Evolutionary conservation across 495 filamentous ascomycete species (phyloP).

Genomic region (Aspergillus campestris): DNA sequence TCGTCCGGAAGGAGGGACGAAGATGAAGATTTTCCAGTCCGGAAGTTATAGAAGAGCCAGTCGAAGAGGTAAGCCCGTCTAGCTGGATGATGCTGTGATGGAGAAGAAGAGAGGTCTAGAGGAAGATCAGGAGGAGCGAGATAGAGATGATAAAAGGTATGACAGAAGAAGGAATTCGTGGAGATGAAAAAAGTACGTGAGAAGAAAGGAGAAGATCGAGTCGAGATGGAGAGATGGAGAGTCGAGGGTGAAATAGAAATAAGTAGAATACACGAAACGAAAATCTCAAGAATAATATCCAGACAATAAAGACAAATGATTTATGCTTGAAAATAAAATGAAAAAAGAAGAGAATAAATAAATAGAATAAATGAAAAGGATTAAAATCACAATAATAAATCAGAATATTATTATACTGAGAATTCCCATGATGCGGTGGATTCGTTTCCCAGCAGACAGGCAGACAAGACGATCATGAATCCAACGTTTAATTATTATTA

Average conservation of each 20-base stretch:
- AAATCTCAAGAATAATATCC: background rate
- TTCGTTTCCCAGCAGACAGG: too few species aligned
- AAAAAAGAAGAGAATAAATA: background rate
- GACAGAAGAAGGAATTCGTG: too few species aligned
- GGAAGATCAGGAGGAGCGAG: background rate
- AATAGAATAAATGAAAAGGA: background rate
- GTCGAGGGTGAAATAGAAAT: background rate
- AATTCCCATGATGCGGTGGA: too few species aligned
- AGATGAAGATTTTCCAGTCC: too few species aligned
- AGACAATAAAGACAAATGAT: background rate
- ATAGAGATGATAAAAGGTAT: background rate
- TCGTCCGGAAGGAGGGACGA: too few species aligned
- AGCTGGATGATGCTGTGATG: background rate
- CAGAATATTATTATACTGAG: background rate
- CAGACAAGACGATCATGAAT: too few species aligned
- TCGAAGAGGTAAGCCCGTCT: too few species aligned
- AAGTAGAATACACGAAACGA: background rate
- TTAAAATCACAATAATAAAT: background rate
- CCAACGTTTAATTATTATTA: too few species aligned
- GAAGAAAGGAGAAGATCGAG: background rate
- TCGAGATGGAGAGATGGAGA: background rate
- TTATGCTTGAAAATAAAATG: background rate
- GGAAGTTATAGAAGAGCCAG: too few species aligned
- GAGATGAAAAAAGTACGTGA: background rate
- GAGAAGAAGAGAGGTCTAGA: conserved; percentile 1